These are phyloP conservation scores for Cyclotella sp. DNA, from an alignment of 108 stramenopile species.

Conservation along the genomic window DNA sequence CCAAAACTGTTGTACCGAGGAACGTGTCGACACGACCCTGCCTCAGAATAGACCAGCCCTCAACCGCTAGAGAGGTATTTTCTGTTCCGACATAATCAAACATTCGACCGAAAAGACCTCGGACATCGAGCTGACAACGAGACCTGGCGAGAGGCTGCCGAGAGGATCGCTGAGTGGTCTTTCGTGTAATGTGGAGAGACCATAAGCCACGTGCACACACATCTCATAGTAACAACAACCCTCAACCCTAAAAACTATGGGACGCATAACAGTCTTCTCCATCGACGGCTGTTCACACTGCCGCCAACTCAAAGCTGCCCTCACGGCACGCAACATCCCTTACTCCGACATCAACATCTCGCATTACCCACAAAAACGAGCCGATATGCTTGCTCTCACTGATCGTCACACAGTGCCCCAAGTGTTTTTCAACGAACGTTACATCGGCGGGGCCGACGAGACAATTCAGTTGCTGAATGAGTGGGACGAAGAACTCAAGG, in stretches of 20 bases:
- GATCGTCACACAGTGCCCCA: slow-evolving; percentile 54
- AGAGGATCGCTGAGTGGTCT: too few relatives aligned
- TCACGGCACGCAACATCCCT: slow-evolving; percentile 42
- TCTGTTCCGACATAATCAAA: too few relatives aligned
- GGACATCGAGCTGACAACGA: too few relatives aligned
- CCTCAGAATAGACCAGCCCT: too few relatives aligned
- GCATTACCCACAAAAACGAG: slow-evolving; percentile 37
- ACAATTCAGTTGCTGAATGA: slow-evolving; percentile 33
- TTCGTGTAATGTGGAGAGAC: too few relatives aligned
- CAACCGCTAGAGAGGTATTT: too few relatives aligned
- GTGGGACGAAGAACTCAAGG: slow-evolving; percentile 51
- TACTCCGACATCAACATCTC: slow-evolving; percentile 50
- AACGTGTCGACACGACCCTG: too few relatives aligned
- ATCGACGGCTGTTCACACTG: slow-evolving; percentile 50
- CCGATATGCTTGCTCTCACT: slow-evolving; percentile 53
- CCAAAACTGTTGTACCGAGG: too few relatives aligned
- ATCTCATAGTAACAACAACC: too few relatives aligned
- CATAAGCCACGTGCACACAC: too few relatives aligned
- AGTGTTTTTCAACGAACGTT: slow-evolving; percentile 56
- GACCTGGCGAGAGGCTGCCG: too few relatives aligned
- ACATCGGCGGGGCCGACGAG: slow-evolving; percentile 62
- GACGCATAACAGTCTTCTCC: slow-evolving; percentile 62
- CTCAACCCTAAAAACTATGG: slow-evolving; percentile 31
- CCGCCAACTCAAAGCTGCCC: slow-evolving; percentile 41
- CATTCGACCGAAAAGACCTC: too few relatives aligned